A percentile compares a stretch with the other conserved stretches of the same genome.
Conservation (phyloP, 805 yeast species). For the Wickerhamomyces chambardii region DNA sequence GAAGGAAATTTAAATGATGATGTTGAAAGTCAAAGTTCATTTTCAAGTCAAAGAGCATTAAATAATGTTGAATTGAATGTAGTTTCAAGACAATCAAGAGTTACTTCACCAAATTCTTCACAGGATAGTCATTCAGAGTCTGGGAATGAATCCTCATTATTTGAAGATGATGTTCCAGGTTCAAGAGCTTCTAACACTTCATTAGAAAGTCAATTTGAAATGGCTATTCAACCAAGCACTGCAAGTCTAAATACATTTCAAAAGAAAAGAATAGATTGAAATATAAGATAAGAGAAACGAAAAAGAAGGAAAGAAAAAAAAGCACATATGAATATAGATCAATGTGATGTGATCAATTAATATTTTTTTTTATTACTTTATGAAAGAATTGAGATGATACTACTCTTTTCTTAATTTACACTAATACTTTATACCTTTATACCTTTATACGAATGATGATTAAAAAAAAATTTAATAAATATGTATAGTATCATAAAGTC, state of each 20-base stretch:
- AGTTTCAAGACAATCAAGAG: slow-evolving; percentile 8
- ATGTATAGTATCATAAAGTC: no score
- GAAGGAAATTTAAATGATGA: slow-evolving; percentile 16
- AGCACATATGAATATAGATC: no score
- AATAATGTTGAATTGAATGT: slow-evolving; percentile 18
- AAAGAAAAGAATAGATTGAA: slow-evolving; percentile 2
- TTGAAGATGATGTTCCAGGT: slow-evolving; percentile 18
- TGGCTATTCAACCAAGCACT: slow-evolving; percentile 3
- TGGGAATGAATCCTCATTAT: slow-evolving; percentile 17
- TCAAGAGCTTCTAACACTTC: slow-evolving; percentile 27
- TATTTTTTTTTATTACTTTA: no score
- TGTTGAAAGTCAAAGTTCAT: slow-evolving; percentile 20
- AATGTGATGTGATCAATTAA: no score
- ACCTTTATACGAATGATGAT: no score
- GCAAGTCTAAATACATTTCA: not conserved
- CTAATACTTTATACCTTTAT: no score
- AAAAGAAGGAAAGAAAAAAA: no score
- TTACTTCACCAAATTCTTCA: not conserved
- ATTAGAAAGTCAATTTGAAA: slow-evolving; percentile 14
- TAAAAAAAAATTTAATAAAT: no score
- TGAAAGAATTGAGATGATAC: no score
- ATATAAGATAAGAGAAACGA: no score
- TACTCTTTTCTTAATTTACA: no score
- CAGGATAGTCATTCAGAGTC: slow-evolving; percentile 1
- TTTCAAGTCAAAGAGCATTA: slow-evolving; percentile 11